Evolutionary conservation across 2,329 filamentous ascomycete genomes (phyloP), one percentile per base, ranked within the genome.

Genomic region (Ophiobolus disseminans): DNA sequence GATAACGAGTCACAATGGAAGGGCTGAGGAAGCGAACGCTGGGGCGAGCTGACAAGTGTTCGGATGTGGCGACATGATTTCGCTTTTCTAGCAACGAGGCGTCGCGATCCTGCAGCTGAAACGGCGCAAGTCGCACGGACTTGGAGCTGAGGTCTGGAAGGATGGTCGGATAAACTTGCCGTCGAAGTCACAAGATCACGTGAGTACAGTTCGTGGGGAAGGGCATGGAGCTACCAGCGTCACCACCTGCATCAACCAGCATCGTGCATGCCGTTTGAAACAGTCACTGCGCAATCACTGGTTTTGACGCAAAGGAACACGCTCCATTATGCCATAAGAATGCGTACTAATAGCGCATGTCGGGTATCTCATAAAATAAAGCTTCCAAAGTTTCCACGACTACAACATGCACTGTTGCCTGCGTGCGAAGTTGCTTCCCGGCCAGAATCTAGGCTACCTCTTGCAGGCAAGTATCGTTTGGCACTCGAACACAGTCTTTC

Each of bases 381-480:
- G n/a, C n/a, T n/a, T n/a, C n/a, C n/a, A n/a, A n/a, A n/a, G n/a
- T n/a, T n/a, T n/a, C n/a, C n/a, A n/a, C n/a, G n/a, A n/a, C n/a
- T n/a, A n/a, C n/a, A n/a, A n/a, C n/a, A n/a, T n/a, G n/a, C n/a
- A n/a, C n/a, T n/a, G n/a, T n/a, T n/a, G n/a, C n/a, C n/a, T n/a
- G n/a, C n/a, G n/a, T n/a, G n/a, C n/a, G n/a, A n/a, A n/a, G n/a
- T n/a, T n/a, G n/a, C n/a, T n/a, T n/a, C n/a, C n/a, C n/a, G n/a
- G n/a, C n/a, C n/a, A n/a, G n/a, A n/a, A n/a, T n/a, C n/a, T n/a
- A n/a, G n/a, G n/a, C n/a, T n/a, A 60, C 22, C 44, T 53, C 50
- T 73, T 74, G 50, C 66, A 68, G 7, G 70, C 72, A 49, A 65
- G 69, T 22, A 75, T 60, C 3, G 68, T 63, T 16, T 63, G 69